These are phyloP conservation scores for Ascochyta lentis DNA, from an alignment of 2,329 filamentous ascomycete species.

Conservation along the genomic window DNA sequence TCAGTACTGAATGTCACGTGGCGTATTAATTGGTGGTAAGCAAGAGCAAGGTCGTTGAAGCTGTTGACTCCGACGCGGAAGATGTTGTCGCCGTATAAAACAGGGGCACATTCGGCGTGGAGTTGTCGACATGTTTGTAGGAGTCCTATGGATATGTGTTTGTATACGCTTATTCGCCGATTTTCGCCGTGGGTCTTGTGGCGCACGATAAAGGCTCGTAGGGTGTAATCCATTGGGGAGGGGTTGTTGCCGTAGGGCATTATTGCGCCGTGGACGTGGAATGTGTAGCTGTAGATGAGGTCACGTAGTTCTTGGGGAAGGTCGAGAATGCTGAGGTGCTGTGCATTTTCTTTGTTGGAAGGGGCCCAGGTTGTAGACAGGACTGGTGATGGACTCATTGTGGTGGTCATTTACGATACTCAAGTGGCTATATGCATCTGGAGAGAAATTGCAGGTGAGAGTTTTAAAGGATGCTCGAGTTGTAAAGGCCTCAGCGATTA, in stretches of 20 bases:
- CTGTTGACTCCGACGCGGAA: too few species aligned
- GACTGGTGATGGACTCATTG: background rate
- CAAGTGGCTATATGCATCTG: background rate
- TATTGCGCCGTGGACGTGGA: conserved; percentile 35
- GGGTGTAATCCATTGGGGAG: conserved; percentile 13
- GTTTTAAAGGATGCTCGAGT: background rate
- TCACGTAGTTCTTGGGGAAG: conserved; percentile 43
- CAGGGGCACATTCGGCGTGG: conserved; percentile 50
- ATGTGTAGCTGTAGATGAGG: conserved; percentile 31
- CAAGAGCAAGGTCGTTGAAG: too few species aligned
- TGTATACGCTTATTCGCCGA: conserved; percentile 30
- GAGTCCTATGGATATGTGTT: conserved; percentile 28
- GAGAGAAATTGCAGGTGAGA: background rate
- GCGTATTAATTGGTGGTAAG: too few species aligned
- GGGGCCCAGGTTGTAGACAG: conserved; percentile 26
- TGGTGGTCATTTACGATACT: background rate
- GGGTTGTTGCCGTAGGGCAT: conserved; percentile 35
- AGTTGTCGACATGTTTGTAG: conserved; percentile 52
- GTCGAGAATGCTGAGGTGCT: conserved; percentile 34
- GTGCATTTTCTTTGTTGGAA: conserved; percentile 25
- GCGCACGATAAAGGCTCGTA: conserved; percentile 29
- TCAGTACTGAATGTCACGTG: too few species aligned
- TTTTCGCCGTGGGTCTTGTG: conserved; percentile 30
- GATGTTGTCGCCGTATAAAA: conserved; percentile 22
- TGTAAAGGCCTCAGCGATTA: too few species aligned